Conservation (phyloP, 805 yeast species). For the Priceomyces medius region DNA sequence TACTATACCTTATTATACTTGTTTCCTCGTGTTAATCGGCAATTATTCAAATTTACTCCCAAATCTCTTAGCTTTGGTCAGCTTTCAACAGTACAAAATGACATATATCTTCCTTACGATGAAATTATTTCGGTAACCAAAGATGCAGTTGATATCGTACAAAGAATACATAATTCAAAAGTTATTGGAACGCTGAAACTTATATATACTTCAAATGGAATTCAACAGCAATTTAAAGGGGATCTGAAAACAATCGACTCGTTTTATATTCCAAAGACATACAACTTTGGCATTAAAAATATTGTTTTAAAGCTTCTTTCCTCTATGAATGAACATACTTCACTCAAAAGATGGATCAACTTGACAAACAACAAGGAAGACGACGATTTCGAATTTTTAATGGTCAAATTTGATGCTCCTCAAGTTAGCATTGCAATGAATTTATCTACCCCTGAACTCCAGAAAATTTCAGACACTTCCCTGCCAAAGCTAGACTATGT, state of each 20-base stretch:
- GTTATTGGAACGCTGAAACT: constrained; percentile 7
- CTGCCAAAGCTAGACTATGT: constrained; percentile 9
- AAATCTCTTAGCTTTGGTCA: constrained; percentile 27
- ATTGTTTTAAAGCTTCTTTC: constrained; percentile 14
- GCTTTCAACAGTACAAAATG: not conserved
- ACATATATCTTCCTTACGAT: constrained; percentile 2
- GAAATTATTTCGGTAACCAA: not conserved
- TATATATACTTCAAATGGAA: not conserved
- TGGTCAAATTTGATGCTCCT: constrained; percentile 17
- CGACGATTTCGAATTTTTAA: constrained; percentile 15
- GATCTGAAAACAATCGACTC: not conserved
- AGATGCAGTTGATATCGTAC: constrained; percentile 1
- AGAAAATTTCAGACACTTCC: not conserved
- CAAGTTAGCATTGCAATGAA: constrained; percentile 4
- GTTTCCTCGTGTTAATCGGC: constrained; percentile 27
- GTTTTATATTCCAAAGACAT: constrained; percentile 8
- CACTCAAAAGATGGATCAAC: not conserved
- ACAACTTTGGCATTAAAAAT: constrained; percentile 9
- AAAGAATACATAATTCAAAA: constrained; percentile 1
- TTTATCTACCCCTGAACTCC: not conserved
- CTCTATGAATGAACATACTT: not conserved
- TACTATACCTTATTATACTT: constrained; percentile 29
- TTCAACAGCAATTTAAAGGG: constrained; percentile 1
- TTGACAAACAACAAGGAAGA: constrained; percentile 14
- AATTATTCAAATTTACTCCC: constrained; percentile 25